A percentile compares a stretch with the other conserved stretches of the same genome.
phyloP scores from a whole-genome alignment of 768 basidiomycete species.

The Nidularia pulvinata region DNA sequence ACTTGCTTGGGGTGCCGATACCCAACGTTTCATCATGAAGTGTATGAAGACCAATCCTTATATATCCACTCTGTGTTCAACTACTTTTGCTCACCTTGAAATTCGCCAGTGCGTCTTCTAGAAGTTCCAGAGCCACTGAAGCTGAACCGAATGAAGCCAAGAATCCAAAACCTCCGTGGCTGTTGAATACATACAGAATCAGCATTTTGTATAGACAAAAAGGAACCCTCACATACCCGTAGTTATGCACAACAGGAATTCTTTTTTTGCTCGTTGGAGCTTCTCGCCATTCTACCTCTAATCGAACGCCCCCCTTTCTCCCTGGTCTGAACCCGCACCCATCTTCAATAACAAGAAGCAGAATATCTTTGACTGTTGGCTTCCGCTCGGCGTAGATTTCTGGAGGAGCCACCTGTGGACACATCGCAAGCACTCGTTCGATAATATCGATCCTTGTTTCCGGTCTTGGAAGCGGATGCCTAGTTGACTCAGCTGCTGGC shows the following conservation, averaged over 20 bases:
- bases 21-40: background rate
- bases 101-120: slow-evolving; percentile 36
- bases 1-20: too few species aligned
- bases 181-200: slow-evolving; percentile 13
- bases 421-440: slow-evolving; percentile 40
- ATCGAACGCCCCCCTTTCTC: slow-evolving; percentile 55
- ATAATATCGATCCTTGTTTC: slow-evolving; percentile 61
- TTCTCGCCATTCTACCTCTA: slow-evolving; percentile 42
- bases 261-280: slow-evolving; percentile 12
- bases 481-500: background rate
- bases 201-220: background rate
- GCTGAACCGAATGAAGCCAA: slow-evolving; percentile 70
- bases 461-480: slow-evolving; percentile 56
- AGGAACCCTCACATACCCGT: slow-evolving; percentile 47
- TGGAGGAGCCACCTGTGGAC: slow-evolving; percentile 49
- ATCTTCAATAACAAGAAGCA: slow-evolving; percentile 47
- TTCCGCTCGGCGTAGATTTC: slow-evolving; percentile 34
- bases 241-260: slow-evolving; percentile 59
- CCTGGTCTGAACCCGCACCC: slow-evolving; percentile 51
- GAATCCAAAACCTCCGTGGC: slow-evolving; percentile 63
- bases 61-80: too few species aligned
- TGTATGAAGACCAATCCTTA: too few species aligned
- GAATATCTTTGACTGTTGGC: slow-evolving; percentile 48
- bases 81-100: background rate
- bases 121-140: slow-evolving; percentile 39